Percentiles rank a stretch among this genome's conserved stretches.
phyloP scores from a whole-genome alignment of 768 basidiomycete genomes.

The Kwoniella sp. region DNA sequence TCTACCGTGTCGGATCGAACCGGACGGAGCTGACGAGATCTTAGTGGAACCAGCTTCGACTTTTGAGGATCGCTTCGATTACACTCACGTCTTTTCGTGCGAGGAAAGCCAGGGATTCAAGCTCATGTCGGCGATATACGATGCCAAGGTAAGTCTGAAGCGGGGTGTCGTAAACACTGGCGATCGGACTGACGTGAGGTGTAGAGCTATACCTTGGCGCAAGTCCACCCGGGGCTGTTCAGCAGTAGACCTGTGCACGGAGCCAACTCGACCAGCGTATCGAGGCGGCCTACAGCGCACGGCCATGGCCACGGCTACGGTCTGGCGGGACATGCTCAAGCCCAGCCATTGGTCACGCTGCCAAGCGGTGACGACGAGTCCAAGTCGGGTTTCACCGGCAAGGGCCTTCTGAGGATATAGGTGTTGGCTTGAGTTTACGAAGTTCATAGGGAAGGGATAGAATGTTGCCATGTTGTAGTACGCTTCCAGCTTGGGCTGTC shows the following conservation, averaged over 20 bases:
- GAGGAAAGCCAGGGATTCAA: slow-evolving; percentile 50
- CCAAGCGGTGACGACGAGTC: slow-evolving; percentile 8
- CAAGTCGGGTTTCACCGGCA: slow-evolving; percentile 28
- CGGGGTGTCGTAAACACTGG: not conserved
- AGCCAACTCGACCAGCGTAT: not conserved
- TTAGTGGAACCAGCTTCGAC: slow-evolving; percentile 56
- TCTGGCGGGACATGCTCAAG: not conserved
- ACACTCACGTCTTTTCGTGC: slow-evolving; percentile 79
- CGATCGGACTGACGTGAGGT: not conserved
- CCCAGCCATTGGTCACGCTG: slow-evolving; percentile 14
- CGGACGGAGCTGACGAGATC: not conserved
- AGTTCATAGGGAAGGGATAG: too few relatives aligned
- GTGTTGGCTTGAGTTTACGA: not conserved
- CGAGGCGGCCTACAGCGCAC: too few relatives aligned
- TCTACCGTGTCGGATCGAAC: too few relatives aligned
- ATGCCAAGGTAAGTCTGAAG: slow-evolving; percentile 43
- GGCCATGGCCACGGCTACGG: not conserved
- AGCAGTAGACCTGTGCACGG: not conserved
- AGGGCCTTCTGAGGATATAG: slow-evolving; percentile 30
- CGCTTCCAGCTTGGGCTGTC: too few relatives aligned
- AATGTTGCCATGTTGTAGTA: too few relatives aligned
- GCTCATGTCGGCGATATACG: slow-evolving; percentile 38
- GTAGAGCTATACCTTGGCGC: slow-evolving; percentile 11
- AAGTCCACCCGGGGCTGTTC: not conserved
- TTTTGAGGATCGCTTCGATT: slow-evolving; percentile 84